Conservation (phyloP, 2,329 filamentous ascomycete species). For the Penicillium digitatum region DNA sequence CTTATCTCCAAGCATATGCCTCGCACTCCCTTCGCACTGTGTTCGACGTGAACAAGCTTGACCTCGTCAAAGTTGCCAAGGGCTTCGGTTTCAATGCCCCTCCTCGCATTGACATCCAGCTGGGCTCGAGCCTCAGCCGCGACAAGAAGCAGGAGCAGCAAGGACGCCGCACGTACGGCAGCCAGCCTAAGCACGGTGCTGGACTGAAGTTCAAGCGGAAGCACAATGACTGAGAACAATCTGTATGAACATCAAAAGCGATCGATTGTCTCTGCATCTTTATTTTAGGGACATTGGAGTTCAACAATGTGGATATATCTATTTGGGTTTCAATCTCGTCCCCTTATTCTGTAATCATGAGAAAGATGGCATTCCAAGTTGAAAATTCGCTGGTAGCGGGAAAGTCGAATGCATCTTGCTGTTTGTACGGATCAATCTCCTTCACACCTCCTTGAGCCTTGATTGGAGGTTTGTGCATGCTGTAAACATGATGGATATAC, state of each 20-base stretch:
- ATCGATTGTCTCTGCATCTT: constrained; percentile 22
- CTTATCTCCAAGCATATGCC: constrained; percentile 92
- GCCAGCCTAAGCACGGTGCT: constrained; percentile 63
- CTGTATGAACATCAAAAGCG: constrained; percentile 23
- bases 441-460: background rate
- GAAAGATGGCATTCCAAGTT: background rate
- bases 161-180: constrained; percentile 68
- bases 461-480: background rate
- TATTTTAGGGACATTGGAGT: constrained; percentile 22
- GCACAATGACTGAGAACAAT: constrained; percentile 32
- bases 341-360: background rate
- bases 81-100: constrained; percentile 75
- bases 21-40: constrained; percentile 78
- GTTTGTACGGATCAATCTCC: background rate
- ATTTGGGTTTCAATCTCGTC: constrained; percentile 18
- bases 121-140: constrained; percentile 71
- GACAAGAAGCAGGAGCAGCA: constrained; percentile 62
- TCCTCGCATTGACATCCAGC: constrained; percentile 71
- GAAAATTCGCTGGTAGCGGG: background rate
- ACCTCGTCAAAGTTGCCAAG: constrained; percentile 79
- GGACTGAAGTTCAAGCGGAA: constrained; percentile 54
- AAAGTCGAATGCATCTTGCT: background rate
- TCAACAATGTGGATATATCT: constrained; percentile 28
- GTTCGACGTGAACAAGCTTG: constrained; percentile 77
- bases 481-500: background rate